Evolutionary conservation across 129 eudicot species (phyloP), one percentile per base, ranked within the genome.

Genomic region (Mikania micrantha): DNA sequence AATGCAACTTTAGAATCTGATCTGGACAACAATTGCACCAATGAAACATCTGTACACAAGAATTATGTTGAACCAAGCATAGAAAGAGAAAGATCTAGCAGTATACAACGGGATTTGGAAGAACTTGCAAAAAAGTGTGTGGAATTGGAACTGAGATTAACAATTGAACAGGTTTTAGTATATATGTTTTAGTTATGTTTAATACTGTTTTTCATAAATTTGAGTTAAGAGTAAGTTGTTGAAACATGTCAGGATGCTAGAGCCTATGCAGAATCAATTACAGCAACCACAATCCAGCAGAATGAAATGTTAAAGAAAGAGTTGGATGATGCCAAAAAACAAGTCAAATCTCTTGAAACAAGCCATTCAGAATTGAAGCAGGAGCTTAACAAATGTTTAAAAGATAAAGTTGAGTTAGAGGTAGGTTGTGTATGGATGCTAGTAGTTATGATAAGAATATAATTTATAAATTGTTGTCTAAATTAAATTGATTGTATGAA

Each of bases 331-430:
- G 77, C 87, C 4, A 75, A 57, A 64, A 80, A 80, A 65, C 77
- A 90, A 74, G 82, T 85, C 31, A 85, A 83, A 64, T 77, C 90
- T 70, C 90, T 85, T 70, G 72, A 85, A 66, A 73, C 66, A 60
- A 85, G 81, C 60, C 88, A 85, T 48, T 64, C 81, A 38, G 97
- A 90, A 57, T 67, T 90, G 78, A 82, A 79, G 83, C 82, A 80
- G 66, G 90, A 90, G 76, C 82, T 78, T 72, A 78, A 71, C 73
- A 81, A 72, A 62, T 63, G 85, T 67, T 63, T 67, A 65, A 77
- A 75, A 73, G 87, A 90, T 70, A 86, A 77, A 75, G 42, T 70
- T 7, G 85, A 86, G 47, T 42, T 69, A 21, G 91, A 86, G 88
- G 97, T 90, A 90, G 16, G 60, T 60, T 31, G 20, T 17, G 17